These are phyloP conservation scores for Cardamine resedifolia DNA, from an alignment of 345 rosid genomes.

Conservation along the genomic window DNA sequence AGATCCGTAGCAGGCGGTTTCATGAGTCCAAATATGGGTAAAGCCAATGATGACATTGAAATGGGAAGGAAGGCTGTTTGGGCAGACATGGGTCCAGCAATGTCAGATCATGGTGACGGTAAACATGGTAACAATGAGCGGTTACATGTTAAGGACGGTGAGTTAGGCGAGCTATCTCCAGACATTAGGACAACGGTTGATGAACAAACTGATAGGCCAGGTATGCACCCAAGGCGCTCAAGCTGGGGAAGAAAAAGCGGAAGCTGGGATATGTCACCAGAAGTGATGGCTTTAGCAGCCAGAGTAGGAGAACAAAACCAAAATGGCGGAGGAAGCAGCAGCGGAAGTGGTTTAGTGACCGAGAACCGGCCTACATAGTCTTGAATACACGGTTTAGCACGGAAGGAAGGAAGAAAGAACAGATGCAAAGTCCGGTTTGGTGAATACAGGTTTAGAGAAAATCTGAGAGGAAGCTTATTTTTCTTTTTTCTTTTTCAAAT, in stretches of 20 bases:
- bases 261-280: constrained; percentile 83
- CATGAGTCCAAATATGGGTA: constrained; percentile 97
- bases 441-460: constrained; percentile 33
- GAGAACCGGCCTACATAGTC: constrained; percentile 56
- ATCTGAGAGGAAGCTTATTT: constrained; percentile 1
- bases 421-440: constrained; percentile 9
- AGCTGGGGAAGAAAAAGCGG: constrained; percentile 75
- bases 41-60: constrained; percentile 83
- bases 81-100: constrained; percentile 71
- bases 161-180: constrained; percentile 69
- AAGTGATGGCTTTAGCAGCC: constrained; percentile 87
- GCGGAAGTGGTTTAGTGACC: constrained; percentile 46
- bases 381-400: constrained; percentile 24
- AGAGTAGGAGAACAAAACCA: constrained; percentile 82
- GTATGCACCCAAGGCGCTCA: constrained; percentile 71
- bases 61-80: constrained; percentile 96
- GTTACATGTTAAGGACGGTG: constrained; percentile 75
- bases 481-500: neutral
- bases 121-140: constrained; percentile 59
- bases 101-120: constrained; percentile 61
- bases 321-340: constrained; percentile 61
- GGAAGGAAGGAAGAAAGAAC: constrained; percentile 29
- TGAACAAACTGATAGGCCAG: constrained; percentile 61
- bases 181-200: constrained; percentile 66
- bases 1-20: constrained; percentile 71